phyloP scores from a whole-genome alignment of 768 basidiomycete genomes.

The Dendrothele bispora region DNA sequence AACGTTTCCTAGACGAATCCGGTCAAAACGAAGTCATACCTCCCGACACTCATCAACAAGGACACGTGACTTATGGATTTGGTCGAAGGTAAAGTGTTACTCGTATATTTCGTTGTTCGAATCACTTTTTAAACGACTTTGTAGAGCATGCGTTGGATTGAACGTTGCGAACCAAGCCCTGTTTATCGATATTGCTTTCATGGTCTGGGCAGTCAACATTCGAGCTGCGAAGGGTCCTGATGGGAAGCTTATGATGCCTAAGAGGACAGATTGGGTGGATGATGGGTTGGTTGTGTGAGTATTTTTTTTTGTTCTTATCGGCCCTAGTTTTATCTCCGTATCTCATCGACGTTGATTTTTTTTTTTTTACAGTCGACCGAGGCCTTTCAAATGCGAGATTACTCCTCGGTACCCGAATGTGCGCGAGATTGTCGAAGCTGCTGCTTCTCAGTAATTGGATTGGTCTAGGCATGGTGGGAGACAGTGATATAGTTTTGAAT shows the following conservation, averaged over 20 bases:
- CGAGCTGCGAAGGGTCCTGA: not conserved
- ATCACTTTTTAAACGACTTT: not conserved
- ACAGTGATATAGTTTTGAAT: too few species aligned
- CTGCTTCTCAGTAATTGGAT: too few species aligned
- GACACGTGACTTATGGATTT: slow-evolving; percentile 25
- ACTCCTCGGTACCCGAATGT: not conserved
- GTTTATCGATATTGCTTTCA: slow-evolving; percentile 27
- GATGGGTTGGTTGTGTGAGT: slow-evolving; percentile 5
- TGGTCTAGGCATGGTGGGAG: too few species aligned
- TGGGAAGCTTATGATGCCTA: not conserved
- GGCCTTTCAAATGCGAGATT: not conserved
- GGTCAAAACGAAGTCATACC: not conserved
- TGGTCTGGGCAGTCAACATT: slow-evolving; percentile 19
- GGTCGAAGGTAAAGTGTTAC: slow-evolving; percentile 12
- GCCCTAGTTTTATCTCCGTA: not conserved
- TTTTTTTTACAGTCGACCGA: not conserved
- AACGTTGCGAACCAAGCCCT: slow-evolving; percentile 29
- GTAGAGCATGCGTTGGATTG: slow-evolving; percentile 25
- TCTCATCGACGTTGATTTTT: not conserved
- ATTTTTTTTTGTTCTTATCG: too few species aligned
- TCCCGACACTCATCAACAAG: slow-evolving; percentile 14
- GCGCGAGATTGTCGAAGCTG: too few species aligned
- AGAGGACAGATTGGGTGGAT: not conserved
- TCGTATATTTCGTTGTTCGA: not conserved
- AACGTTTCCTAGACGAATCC: not conserved